These are phyloP conservation scores for Caloboletus firmus DNA, from an alignment of 1,284 basidiomycete genomes.

Conservation along the genomic window DNA sequence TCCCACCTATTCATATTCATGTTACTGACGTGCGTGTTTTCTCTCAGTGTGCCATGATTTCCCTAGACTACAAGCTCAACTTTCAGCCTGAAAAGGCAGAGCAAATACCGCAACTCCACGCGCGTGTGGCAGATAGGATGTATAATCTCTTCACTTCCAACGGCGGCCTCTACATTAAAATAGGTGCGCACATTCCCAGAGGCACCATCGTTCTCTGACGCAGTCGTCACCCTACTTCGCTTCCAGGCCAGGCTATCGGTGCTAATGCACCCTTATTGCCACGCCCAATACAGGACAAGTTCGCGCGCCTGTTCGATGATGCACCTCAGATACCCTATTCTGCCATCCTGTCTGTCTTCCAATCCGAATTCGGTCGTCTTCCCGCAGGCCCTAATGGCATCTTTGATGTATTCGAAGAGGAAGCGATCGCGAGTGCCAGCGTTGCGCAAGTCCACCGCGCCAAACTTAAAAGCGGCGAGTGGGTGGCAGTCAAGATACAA, in stretches of 20 bases:
- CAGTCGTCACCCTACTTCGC: neutral
- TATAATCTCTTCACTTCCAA: constrained; percentile 76
- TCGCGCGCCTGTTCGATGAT: constrained; percentile 80
- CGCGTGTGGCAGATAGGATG: constrained; percentile 77
- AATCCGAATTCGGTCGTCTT: constrained; percentile 65
- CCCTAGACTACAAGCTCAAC: constrained; percentile 82
- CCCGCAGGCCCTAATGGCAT: constrained; percentile 67
- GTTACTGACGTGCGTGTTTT: neutral
- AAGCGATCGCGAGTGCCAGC: constrained; percentile 80
- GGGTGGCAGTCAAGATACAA: constrained; percentile 92
- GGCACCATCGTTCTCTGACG: neutral
- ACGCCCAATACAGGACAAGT: constrained; percentile 77
- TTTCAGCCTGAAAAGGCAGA: constrained; percentile 68
- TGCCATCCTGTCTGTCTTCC: constrained; percentile 69
- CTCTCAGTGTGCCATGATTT: constrained; percentile 60
- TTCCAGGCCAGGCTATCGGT: constrained; percentile 69
- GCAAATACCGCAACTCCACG: constrained; percentile 75
- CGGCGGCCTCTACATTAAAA: constrained; percentile 88
- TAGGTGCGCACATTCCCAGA: constrained; percentile 50
- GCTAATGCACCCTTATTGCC: constrained; percentile 84
- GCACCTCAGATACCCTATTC: constrained; percentile 80
- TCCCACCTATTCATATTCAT: neutral
- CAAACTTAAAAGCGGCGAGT: constrained; percentile 55
- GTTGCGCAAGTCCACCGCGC: constrained; percentile 90
- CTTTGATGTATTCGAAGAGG: constrained; percentile 75